Evolutionary conservation across 179 eudicot genomes (phyloP).

Genomic region (Beta macrorhiza): DNA sequence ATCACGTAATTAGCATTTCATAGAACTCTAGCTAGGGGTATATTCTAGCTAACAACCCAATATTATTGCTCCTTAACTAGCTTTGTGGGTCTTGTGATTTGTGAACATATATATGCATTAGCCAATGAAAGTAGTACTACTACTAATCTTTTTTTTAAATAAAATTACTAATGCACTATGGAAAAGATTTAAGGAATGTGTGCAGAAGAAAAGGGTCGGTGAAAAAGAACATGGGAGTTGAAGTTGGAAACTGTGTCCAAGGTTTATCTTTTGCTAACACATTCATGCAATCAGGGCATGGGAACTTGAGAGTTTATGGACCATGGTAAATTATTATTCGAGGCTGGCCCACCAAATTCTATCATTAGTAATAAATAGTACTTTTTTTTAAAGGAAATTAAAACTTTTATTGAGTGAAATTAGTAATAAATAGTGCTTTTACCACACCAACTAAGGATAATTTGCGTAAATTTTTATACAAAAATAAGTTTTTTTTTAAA

Average conservation of each 20-base stretch:
- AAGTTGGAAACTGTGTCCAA: constrained; percentile 21
- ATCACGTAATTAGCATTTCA: constrained; percentile 12
- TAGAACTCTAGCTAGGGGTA: not conserved
- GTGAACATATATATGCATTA: not conserved
- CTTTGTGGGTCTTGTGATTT: not conserved
- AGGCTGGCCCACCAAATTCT: not conserved
- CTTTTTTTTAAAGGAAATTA: no score
- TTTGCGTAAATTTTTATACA: no score
- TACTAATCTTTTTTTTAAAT: not conserved
- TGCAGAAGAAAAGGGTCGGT: constrained; percentile 30
- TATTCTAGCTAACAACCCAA: not conserved
- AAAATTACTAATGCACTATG: not conserved
- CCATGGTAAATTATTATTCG: constrained; percentile 1
- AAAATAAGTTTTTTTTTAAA: no score
- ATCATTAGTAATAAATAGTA: no score
- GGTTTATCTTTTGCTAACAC: constrained; percentile 10
- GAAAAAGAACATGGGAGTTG: constrained; percentile 23
- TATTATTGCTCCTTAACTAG: not conserved
- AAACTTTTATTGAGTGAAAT: no score
- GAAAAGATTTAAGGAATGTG: constrained; percentile 24
- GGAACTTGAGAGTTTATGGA: constrained; percentile 23
- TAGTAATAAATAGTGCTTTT: no score
- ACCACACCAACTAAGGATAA: no score
- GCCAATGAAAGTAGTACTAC: not conserved
- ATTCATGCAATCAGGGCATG: constrained; percentile 27